Evolutionary conservation across 768 basidiomycete species (phyloP).

Genomic region (Mrakia blollopis): DNA sequence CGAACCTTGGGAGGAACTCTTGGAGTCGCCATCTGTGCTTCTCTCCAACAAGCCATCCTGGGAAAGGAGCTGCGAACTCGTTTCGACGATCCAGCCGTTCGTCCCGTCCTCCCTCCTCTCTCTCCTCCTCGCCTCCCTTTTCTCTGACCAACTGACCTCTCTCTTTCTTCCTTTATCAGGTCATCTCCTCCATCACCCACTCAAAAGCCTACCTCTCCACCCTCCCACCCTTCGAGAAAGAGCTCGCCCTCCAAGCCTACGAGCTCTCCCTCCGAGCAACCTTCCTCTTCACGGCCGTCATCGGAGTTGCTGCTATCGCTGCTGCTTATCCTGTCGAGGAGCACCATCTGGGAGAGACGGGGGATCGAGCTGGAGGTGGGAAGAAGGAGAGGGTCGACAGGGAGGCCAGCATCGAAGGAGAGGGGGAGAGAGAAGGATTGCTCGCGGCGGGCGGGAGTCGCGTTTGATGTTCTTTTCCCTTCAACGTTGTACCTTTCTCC

Average conservation of each 20-base stretch:
- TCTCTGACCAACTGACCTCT: background rate
- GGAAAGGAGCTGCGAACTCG: slow-evolving; percentile 7
- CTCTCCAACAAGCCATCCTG: slow-evolving; percentile 26
- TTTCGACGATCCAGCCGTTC: background rate
- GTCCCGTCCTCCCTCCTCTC: background rate
- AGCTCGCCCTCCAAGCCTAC: slow-evolving; percentile 22
- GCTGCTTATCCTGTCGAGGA: slow-evolving; percentile 15
- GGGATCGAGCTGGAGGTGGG: slow-evolving; percentile 9
- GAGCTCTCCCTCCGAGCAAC: slow-evolving; percentile 15
- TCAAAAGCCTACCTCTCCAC: slow-evolving; percentile 29
- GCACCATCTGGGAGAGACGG: slow-evolving; percentile 19
- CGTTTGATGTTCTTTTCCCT: slow-evolving; percentile 6
- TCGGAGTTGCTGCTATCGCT: background rate
- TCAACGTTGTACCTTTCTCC: no score
- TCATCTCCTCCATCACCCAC: slow-evolving; percentile 21
- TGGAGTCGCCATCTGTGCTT: slow-evolving; percentile 13
- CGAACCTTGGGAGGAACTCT: slow-evolving; percentile 27
- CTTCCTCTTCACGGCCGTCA: slow-evolving; percentile 12
- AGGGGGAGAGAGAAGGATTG: background rate
- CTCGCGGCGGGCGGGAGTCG: background rate
- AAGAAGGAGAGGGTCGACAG: background rate
- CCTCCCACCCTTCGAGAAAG: slow-evolving; percentile 1
- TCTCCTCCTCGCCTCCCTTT: background rate
- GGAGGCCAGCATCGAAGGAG: background rate
- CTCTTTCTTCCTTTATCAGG: background rate